phyloP scores from a whole-genome alignment of 257 asterid genomes.

The Solanum appendiculatum region DNA sequence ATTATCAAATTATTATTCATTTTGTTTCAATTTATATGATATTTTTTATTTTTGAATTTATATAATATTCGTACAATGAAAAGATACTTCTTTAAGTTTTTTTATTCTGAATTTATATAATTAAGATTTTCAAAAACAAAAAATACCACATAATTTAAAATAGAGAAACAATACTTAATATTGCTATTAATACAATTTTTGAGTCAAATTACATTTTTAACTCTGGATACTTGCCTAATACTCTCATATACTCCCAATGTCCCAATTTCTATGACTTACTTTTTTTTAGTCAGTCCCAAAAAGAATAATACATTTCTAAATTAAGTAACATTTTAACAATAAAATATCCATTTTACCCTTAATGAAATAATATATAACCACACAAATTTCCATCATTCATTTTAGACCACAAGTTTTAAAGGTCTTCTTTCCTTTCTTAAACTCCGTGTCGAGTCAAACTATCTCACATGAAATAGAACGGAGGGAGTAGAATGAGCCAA shows the following conservation, averaged over 20 bases:
- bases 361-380: too few relatives aligned
- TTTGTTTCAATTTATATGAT: not conserved
- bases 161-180: not conserved
- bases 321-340: too few relatives aligned
- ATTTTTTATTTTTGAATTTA: not conserved
- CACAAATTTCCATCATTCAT: too few relatives aligned
- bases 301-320: too few relatives aligned
- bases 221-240: not conserved
- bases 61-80: not conserved
- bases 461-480: too few relatives aligned
- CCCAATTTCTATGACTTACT: too few relatives aligned
- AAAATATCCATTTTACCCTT: too few relatives aligned
- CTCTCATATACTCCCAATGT: too few relatives aligned
- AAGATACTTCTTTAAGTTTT: not conserved
- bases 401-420: too few relatives aligned
- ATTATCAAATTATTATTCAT: not conserved
- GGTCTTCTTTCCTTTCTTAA: too few relatives aligned
- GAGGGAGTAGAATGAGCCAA: not conserved
- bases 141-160: not conserved
- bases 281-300: too few relatives aligned
- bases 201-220: not conserved
- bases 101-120: not conserved
- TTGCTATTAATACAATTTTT: not conserved
- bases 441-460: too few relatives aligned
- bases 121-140: not conserved